A percentile compares a stretch with the other conserved stretches of the same genome.
These are phyloP conservation scores for Periconia macrospinosa DNA, from an alignment of 2,329 filamentous ascomycete species.

Conservation along the genomic window DNA sequence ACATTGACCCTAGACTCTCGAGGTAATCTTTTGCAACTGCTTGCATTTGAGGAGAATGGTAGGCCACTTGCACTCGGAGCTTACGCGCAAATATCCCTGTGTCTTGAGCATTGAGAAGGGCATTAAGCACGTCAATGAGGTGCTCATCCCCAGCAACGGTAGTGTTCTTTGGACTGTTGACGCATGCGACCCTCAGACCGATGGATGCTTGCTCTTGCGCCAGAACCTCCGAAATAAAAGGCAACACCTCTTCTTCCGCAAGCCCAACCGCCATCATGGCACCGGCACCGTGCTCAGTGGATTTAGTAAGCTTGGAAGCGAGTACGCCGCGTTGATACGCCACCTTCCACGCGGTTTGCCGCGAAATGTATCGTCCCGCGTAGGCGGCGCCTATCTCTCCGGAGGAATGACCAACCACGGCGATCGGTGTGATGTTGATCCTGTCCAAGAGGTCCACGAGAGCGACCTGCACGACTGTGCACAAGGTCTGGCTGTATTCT, in stretches of 20 bases:
- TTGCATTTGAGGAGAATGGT: conserved; percentile 49
- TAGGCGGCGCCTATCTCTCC: conserved; percentile 40
- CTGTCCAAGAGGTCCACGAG: conserved; percentile 22
- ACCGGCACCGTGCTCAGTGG: conserved; percentile 7
- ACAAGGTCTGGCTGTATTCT: conserved; percentile 18
- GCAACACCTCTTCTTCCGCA: conserved; percentile 1
- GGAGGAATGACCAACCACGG: conserved; percentile 33
- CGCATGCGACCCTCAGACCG: conserved; percentile 10
- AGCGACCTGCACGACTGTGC: conserved; percentile 22
- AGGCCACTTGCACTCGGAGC: conserved; percentile 43
- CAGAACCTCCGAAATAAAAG: neutral
- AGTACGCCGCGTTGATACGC: conserved; percentile 7
- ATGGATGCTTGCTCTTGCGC: neutral
- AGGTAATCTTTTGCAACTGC: conserved; percentile 14
- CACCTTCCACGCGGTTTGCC: conserved; percentile 4
- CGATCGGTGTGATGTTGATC: conserved; percentile 10
- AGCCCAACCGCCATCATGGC: conserved; percentile 30
- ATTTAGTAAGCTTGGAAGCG: neutral
- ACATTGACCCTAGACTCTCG: neutral
- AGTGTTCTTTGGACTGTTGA: conserved; percentile 42
- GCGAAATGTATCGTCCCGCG: conserved; percentile 5
- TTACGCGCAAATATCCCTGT: neutral
- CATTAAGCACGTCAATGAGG: conserved; percentile 27
- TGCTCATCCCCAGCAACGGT: conserved; percentile 45
- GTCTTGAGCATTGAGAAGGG: conserved; percentile 12